A percentile compares a stretch with the other conserved stretches of the same genome.
Evolutionary conservation across 2,329 filamentous ascomycete species (phyloP).

Genomic region (Eutypella sp.): DNA sequence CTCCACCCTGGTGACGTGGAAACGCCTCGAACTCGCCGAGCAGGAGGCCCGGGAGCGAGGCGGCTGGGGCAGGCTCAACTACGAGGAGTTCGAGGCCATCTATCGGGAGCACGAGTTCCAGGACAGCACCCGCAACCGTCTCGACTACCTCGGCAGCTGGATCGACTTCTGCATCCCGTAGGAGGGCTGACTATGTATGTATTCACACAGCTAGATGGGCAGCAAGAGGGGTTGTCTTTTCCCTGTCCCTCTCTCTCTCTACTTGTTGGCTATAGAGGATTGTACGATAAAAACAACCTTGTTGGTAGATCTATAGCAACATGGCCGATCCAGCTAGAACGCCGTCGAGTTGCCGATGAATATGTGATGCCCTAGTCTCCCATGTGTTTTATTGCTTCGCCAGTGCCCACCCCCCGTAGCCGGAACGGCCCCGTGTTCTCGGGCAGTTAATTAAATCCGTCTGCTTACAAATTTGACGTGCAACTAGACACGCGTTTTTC

Average conservation of each 20-base stretch:
- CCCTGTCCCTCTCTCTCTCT: not conserved
- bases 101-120: slow-evolving; percentile 55
- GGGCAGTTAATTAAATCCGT: too few relatives aligned
- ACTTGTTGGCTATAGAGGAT: not conserved
- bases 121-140: slow-evolving; percentile 55
- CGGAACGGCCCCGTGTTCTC: too few relatives aligned
- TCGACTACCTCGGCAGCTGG: slow-evolving; percentile 85
- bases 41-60: slow-evolving; percentile 64
- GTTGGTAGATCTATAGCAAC: not conserved
- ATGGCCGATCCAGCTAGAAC: too few relatives aligned
- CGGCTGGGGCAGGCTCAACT: slow-evolving; percentile 75
- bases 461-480: too few relatives aligned
- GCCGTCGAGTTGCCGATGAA: too few relatives aligned
- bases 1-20: slow-evolving; percentile 42
- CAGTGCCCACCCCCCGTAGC: too few relatives aligned
- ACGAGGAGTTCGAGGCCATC: slow-evolving; percentile 71
- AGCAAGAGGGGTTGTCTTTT: not conserved
- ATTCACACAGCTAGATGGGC: not conserved
- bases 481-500: too few relatives aligned
- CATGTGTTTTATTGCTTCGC: too few relatives aligned
- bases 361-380: too few relatives aligned
- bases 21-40: slow-evolving; percentile 59
- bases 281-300: not conserved
- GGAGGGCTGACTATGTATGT: slow-evolving; percentile 4
- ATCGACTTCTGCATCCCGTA: slow-evolving; percentile 73